phyloP scores from a whole-genome alignment of 805 yeast species.

The Yarrowia porcina region DNA sequence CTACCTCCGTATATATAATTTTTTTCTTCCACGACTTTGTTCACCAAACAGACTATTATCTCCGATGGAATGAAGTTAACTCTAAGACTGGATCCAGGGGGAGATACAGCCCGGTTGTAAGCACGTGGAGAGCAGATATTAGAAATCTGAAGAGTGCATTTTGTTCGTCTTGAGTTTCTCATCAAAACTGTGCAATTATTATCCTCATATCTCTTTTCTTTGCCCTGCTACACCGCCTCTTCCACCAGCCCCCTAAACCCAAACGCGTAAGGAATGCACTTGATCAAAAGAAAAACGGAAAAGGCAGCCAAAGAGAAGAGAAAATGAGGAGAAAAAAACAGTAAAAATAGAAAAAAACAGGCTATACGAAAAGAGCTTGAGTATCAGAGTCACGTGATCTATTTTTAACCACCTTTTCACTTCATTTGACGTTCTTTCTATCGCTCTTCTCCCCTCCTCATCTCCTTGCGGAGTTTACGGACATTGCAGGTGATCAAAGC shows the following conservation, averaged over 20 bases:
- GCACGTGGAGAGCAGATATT: no score
- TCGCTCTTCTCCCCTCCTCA: neutral
- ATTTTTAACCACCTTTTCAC: no score
- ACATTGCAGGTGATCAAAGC: neutral
- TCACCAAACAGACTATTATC: slow-evolving; percentile 1
- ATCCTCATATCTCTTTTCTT: neutral
- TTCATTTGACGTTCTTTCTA: no score
- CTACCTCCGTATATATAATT: neutral
- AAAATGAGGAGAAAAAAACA: neutral
- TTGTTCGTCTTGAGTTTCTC: no score
- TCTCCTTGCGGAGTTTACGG: neutral
- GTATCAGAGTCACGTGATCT: no score
- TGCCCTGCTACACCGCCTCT: neutral
- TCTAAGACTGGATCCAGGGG: slow-evolving; percentile 6
- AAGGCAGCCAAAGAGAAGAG: neutral
- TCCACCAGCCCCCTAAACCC: neutral
- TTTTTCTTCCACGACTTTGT: neutral
- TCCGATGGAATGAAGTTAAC: slow-evolving; percentile 22
- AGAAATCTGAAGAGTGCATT: neutral
- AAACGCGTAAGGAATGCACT: slow-evolving; percentile 12
- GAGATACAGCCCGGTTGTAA: neutral
- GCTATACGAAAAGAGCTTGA: no score
- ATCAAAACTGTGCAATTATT: no score
- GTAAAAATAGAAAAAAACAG: no score
- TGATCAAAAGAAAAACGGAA: neutral